Evolutionary conservation across 805 yeast species (phyloP), one percentile per base, ranked within the genome.

Genomic region (Spathaspora sp.): DNA sequence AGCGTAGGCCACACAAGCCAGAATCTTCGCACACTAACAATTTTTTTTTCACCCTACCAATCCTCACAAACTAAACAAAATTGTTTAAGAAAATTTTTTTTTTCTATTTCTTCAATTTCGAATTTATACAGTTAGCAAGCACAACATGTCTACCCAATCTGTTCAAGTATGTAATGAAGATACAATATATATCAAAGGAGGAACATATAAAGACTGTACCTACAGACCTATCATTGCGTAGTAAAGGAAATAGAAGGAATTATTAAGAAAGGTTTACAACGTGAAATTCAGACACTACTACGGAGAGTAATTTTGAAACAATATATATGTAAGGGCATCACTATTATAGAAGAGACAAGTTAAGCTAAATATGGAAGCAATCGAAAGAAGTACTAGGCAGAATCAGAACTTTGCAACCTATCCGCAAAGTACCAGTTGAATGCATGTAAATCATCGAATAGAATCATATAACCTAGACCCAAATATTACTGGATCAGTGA

Each of bases 81-180:
- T 35, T 35, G 40, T 35, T 35, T 35, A 35, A 35, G 47, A 56
- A 58, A 58, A 57, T 47, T 58, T 58, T 57, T 51, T 38, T 44
- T 45, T 45, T 26, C 46, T 42, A 47, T 39, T 44, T 18, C 49
- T 45, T 38, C n/a, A 46, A 48, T 20, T 47, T 48, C 42, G 35
- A 38, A 49, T 42, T 48, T 42, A 54, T 17, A 44, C 32, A 47
- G 53, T 44, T 48, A 49, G 53, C 45, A 53, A 47, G 55, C 38
- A 44, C 44, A 44, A 14, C 50, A 83, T 82, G 87, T 82, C 87
- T 75, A 75, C 90, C 76, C 90, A 87, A 83, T 86, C 92, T 80
- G 93, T 87, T 76, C 92, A 86, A 83, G 91, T 85, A 85, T 81
- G 91, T 85, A 60, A 50, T 11, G 44, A 42, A 10, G 16, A 35